These are phyloP conservation scores for Mycena belliarum DNA, from an alignment of 768 basidiomycete species.

Conservation along the genomic window DNA sequence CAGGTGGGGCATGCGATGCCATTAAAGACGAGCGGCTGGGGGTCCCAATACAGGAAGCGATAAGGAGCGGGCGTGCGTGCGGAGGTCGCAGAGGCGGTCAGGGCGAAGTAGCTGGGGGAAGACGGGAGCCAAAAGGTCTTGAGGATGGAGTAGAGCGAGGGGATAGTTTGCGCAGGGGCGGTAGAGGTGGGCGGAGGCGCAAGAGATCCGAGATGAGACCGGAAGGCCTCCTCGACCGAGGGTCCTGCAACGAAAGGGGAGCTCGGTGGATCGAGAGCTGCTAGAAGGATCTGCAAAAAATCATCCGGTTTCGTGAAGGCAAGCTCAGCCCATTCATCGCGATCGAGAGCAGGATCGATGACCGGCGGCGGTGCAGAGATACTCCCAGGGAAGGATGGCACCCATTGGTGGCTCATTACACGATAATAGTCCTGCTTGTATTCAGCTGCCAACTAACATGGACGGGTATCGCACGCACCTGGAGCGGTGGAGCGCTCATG, in stretches of 20 bases:
- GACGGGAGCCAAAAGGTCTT: constrained; percentile 86
- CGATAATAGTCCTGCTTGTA: neutral
- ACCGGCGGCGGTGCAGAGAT: constrained; percentile 30
- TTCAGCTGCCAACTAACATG: neutral
- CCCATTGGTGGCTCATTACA: constrained; percentile 4
- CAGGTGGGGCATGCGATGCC: constrained; percentile 77
- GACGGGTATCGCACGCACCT: neutral
- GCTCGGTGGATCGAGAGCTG: constrained; percentile 62
- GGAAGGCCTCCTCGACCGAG: constrained; percentile 76
- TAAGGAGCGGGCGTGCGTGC: constrained; percentile 72
- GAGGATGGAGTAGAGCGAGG: constrained; percentile 72
- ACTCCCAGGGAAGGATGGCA: constrained; percentile 6
- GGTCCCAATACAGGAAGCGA: constrained; percentile 87
- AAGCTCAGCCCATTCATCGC: constrained; percentile 68
- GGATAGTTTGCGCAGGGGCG: constrained; percentile 46
- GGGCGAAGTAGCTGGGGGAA: constrained; percentile 73
- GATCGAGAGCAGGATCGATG: constrained; percentile 55
- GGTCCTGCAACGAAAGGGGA: constrained; percentile 61
- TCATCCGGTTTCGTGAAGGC: constrained; percentile 54
- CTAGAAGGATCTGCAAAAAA: constrained; percentile 59
- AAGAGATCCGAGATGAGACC: constrained; percentile 70
- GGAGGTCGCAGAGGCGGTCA: constrained; percentile 67
- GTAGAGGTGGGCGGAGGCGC: constrained; percentile 37
- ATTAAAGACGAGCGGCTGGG: constrained; percentile 79
- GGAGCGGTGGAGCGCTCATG: constrained; percentile 1